Evolutionary conservation across 2,329 filamentous ascomycete genomes (phyloP).

Genomic region (Scedosporium boydii): DNA sequence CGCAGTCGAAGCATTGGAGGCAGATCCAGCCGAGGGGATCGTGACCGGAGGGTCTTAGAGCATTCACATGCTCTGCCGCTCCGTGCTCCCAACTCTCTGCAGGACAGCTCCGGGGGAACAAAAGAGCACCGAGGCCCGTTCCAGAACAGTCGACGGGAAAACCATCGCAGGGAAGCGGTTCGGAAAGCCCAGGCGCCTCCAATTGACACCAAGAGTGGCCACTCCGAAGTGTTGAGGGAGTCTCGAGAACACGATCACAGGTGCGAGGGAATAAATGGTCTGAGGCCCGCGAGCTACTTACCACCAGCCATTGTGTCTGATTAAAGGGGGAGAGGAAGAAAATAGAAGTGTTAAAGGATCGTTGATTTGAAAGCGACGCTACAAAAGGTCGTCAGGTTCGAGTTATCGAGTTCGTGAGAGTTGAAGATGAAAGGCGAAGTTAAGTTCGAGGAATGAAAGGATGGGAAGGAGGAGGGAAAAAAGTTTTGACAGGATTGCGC

Average conservation of each 20-base stretch:
- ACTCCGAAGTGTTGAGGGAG: neutral
- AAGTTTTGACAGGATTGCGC: conserved; percentile 9
- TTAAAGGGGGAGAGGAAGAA: neutral
- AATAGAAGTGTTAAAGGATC: conserved; percentile 9
- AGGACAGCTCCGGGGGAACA: neutral
- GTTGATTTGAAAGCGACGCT: conserved; percentile 13
- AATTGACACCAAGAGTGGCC: neutral
- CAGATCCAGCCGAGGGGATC: too few relatives aligned
- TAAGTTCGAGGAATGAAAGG: neutral
- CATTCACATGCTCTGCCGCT: too few relatives aligned
- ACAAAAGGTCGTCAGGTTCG: conserved; percentile 7
- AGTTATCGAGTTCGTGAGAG: neutral
- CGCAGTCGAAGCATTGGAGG: too few relatives aligned
- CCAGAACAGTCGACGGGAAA: neutral
- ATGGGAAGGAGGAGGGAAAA: conserved; percentile 9
- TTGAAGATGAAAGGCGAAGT: neutral
- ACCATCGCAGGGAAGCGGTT: neutral
- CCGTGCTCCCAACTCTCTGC: neutral
- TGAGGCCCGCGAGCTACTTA: conserved; percentile 22
- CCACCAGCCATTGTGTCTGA: conserved; percentile 33
- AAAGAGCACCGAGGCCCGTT: neutral
- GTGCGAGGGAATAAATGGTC: neutral
- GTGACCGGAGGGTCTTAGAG: too few relatives aligned
- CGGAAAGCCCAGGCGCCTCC: neutral
- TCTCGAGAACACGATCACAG: too few relatives aligned